Conservation (phyloP, 192 early-diverging fungal genomes). For the Allomyces javanicus region DNA sequence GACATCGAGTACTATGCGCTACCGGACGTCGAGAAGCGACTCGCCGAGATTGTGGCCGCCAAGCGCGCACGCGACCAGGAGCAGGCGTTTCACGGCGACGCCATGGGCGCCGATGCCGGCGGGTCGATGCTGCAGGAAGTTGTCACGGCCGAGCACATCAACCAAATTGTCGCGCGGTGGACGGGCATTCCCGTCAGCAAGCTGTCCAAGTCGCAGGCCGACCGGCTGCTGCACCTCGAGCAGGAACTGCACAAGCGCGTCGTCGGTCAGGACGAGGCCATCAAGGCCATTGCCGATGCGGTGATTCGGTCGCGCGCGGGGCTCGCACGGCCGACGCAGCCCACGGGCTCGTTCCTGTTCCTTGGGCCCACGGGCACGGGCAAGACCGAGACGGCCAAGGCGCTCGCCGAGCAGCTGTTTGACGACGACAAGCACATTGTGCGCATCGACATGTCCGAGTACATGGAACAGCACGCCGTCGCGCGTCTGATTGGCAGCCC, state of each 20-base stretch:
- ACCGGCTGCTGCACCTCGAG: slow-evolving; percentile 59
- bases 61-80: slow-evolving; percentile 11
- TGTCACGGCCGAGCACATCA: slow-evolving; percentile 79
- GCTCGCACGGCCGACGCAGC: slow-evolving; percentile 51
- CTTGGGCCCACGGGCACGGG: slow-evolving; percentile 93
- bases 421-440: slow-evolving; percentile 91
- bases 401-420: slow-evolving; percentile 71
- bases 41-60: slow-evolving; percentile 38
- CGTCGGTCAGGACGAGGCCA: slow-evolving; percentile 80
- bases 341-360: slow-evolving; percentile 86
- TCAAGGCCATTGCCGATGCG: slow-evolving; percentile 78
- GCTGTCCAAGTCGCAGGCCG: slow-evolving; percentile 66
- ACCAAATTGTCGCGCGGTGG: slow-evolving; percentile 84
- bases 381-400: slow-evolving; percentile 69
- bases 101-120: slow-evolving; percentile 22
- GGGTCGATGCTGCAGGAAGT: slow-evolving; percentile 56
- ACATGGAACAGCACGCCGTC: slow-evolving; percentile 78
- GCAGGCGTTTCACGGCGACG: slow-evolving; percentile 41
- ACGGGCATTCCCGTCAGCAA: slow-evolving; percentile 89
- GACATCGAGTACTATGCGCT: slow-evolving; percentile 88
- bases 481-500: slow-evolving; percentile 84
- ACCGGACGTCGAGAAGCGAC: slow-evolving; percentile 63
- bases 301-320: slow-evolving; percentile 80
- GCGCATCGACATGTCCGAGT: slow-evolving; percentile 98
- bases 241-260: slow-evolving; percentile 66